Conservation (phyloP, 805 yeast genomes). For the Candida alai region DNA sequence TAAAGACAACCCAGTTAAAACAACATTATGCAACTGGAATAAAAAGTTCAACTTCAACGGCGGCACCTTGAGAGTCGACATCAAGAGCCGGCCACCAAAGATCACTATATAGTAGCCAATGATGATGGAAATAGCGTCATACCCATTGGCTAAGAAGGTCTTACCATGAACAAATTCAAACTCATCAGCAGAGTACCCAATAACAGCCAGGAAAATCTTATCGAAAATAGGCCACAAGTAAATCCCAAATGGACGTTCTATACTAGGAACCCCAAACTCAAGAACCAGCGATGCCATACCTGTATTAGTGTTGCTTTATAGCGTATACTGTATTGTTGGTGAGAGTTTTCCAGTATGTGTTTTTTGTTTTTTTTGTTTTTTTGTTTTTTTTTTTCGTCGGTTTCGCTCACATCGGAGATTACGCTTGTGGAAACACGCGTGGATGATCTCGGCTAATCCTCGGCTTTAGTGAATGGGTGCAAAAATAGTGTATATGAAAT, state of each 20-base stretch:
- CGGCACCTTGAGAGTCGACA: conserved; percentile 47
- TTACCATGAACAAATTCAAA: conserved; percentile 65
- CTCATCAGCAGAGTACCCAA: conserved; percentile 58
- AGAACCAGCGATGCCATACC: conserved; percentile 12
- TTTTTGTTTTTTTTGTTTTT: neutral
- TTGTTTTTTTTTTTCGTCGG: neutral
- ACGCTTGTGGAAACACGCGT: too few species aligned
- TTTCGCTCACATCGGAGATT: too few species aligned
- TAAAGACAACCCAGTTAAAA: conserved; percentile 67
- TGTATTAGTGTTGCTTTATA: too few species aligned
- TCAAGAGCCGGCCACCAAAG: conserved; percentile 69
- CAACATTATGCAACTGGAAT: conserved; percentile 82
- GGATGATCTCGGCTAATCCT: too few species aligned
- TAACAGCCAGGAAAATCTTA: conserved; percentile 38
- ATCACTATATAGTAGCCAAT: conserved; percentile 38
- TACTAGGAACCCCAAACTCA: conserved; percentile 29
- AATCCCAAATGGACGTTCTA: conserved; percentile 52
- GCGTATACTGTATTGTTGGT: too few species aligned
- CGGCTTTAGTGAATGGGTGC: too few species aligned
- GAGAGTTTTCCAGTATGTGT: too few species aligned
- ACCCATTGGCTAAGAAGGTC: conserved; percentile 65
- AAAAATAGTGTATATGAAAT: too few species aligned
- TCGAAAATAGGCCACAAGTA: conserved; percentile 68
- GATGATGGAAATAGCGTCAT: conserved; percentile 46
- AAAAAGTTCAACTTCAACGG: conserved; percentile 71